A percentile compares a stretch with the other conserved stretches of the same genome.
phyloP scores from a whole-genome alignment of 345 rosid species.

The Noccaea caerulescens region DNA sequence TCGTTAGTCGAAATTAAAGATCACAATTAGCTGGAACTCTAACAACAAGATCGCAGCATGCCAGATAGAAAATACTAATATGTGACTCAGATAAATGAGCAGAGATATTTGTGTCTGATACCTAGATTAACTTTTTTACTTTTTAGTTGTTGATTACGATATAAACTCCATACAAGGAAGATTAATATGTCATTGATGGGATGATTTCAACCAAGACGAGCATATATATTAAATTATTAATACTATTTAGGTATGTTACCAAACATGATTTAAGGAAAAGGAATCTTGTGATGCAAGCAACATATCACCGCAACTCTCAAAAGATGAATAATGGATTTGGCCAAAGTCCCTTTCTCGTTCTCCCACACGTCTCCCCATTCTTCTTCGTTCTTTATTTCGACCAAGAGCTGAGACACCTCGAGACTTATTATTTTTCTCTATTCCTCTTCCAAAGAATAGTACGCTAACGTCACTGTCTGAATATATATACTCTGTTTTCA shows the following conservation, averaged over 20 bases:
- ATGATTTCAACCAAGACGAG: constrained; percentile 27
- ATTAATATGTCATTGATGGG: constrained; percentile 17
- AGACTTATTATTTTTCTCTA: constrained; percentile 21
- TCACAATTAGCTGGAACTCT: constrained; percentile 34
- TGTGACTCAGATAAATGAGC: no score
- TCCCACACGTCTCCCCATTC: constrained; percentile 44
- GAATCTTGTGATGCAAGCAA: constrained; percentile 41
- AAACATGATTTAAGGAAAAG: constrained; percentile 26
- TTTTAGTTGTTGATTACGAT: constrained; percentile 28
- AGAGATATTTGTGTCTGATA: not conserved
- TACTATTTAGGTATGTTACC: not conserved
- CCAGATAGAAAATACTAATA: constrained; percentile 18
- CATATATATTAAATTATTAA: not conserved
- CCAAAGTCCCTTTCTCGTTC: constrained; percentile 43
- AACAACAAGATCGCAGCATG: constrained; percentile 8
- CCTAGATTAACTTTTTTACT: not conserved
- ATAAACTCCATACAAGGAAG: constrained; percentile 23
- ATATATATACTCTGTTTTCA: constrained; percentile 18
- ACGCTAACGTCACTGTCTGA: constrained; percentile 30
- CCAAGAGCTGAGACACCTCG: constrained; percentile 7
- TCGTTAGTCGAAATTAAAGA: constrained; percentile 4
- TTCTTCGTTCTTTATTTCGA: not conserved
- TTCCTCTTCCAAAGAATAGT: constrained; percentile 30
- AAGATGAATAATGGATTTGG: constrained; percentile 40
- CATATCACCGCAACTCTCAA: not conserved